A percentile compares a stretch with the other conserved stretches of the same genome.
phyloP scores from a whole-genome alignment of 2,329 filamentous ascomycete genomes.

The Chaetomium globosum region DNA sequence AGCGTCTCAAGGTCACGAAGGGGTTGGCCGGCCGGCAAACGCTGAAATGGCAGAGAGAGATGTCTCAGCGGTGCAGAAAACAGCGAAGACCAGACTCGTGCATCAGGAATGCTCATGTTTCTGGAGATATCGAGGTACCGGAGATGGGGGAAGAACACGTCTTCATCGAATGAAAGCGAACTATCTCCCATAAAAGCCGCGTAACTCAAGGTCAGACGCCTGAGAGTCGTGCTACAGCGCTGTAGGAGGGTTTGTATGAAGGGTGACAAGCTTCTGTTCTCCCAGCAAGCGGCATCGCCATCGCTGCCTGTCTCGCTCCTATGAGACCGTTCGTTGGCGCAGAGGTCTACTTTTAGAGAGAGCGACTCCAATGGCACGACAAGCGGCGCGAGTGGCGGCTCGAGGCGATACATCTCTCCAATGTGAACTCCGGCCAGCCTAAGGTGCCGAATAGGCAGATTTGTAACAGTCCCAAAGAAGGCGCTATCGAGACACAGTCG shows the following conservation, averaged over 20 bases:
- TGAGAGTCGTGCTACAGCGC: slow-evolving; percentile 9
- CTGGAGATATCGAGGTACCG: slow-evolving; percentile 7
- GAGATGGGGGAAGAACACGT: slow-evolving; percentile 5
- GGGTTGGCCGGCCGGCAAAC: slow-evolving; percentile 6
- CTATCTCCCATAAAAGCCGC: not conserved
- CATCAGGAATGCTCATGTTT: slow-evolving; percentile 4
- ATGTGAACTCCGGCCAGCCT: not conserved
- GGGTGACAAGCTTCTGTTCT: slow-evolving; percentile 3
- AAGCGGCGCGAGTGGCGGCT: not conserved
- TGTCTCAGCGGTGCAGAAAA: slow-evolving; percentile 12
- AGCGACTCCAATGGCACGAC: slow-evolving; percentile 9
- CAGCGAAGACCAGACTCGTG: slow-evolving; percentile 5
- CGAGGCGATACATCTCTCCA: slow-evolving; percentile 1
- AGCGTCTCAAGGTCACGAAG: slow-evolving; percentile 10
- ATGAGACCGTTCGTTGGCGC: slow-evolving; percentile 1
- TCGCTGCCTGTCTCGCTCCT: not conserved
- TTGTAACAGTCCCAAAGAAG: slow-evolving; percentile 10
- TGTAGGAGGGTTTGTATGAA: slow-evolving; percentile 4
- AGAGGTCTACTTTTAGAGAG: slow-evolving; percentile 2
- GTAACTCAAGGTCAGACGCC: slow-evolving; percentile 10
- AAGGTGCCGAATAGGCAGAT: slow-evolving; percentile 8
- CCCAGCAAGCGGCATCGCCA: slow-evolving; percentile 1
- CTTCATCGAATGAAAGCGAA: slow-evolving; percentile 8
- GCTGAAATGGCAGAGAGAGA: not conserved
- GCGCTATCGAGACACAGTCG: slow-evolving; percentile 7